Evolutionary conservation across 306 rosid genomes (phyloP).

Genomic region (Dryas octopetala): DNA sequence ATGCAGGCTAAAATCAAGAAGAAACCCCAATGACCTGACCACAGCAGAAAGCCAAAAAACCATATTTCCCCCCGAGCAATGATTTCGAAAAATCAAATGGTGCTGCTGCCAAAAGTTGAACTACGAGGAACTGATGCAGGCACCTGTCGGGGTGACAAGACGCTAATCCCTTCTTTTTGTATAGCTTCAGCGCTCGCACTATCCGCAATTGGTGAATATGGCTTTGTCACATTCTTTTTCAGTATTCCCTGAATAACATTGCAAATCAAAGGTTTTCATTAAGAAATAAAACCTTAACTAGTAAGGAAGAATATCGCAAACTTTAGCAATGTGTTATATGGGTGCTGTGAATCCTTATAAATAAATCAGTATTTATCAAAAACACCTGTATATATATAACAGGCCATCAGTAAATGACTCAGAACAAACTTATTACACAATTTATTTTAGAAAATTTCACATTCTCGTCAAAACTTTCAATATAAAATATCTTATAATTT

Average conservation of each 20-base stretch:
- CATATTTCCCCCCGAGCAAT: slow-evolving; percentile 1
- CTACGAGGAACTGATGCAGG: slow-evolving; percentile 54
- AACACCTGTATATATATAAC: background rate
- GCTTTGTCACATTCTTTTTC: slow-evolving; percentile 58
- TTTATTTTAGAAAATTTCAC: background rate
- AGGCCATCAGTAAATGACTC: background rate
- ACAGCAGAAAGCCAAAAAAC: background rate
- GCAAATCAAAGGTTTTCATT: slow-evolving; percentile 23
- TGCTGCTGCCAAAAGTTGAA: slow-evolving; percentile 73
- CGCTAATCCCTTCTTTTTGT: slow-evolving; percentile 53
- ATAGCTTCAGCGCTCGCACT: slow-evolving; percentile 40
- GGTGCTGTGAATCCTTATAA: background rate
- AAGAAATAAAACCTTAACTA: slow-evolving; percentile 7
- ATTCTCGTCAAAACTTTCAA: background rate
- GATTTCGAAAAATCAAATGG: slow-evolving; percentile 28
- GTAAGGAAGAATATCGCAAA: background rate
- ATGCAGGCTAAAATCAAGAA: background rate
- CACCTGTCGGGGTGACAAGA: slow-evolving; percentile 52
- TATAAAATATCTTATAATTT: background rate
- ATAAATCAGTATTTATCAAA: background rate
- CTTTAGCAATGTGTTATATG: background rate
- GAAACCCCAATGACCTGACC: background rate
- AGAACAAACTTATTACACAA: background rate
- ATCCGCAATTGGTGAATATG: slow-evolving; percentile 77
- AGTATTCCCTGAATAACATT: slow-evolving; percentile 46